Base-by-base conservation (phyloP, 2,329 filamentous ascomycete species). In the Seiridium cupressi region DNA sequence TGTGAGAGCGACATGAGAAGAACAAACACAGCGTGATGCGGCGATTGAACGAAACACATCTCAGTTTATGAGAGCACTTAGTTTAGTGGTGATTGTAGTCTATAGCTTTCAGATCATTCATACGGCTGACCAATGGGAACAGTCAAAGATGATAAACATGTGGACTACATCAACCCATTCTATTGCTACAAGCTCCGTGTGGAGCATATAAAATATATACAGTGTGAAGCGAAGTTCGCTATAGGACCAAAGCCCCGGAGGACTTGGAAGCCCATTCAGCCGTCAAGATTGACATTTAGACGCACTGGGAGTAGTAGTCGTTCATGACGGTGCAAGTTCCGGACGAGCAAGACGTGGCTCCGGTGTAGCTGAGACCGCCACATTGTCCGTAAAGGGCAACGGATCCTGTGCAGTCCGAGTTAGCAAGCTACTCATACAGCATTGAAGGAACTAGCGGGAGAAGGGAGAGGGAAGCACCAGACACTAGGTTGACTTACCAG, bases 381-480 rank as follows among this genome's bases (percentile, higher is more conserved):
- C 60, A 62, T 54, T 62, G 60, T 9, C 35, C 60, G 57, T 62
- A 62, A 32, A 62, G 47, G 13, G 56, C 51, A 46, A 57, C 59
- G 11, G 35, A 51, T 49, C 34, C 44, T 44, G 40, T 44, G 18
- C n/a, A 8, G 18, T 56, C 18, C 13, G 51, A 11, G 48, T 51
- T 51, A 51, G 48, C 11, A 9, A 4, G 18, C 32, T 8, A 31
- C 32, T 26, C 18, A 9, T 47, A 26, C 18, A 26, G 18, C 18
- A 26, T 26, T 26, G 18, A 26, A 26, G 18, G 18, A 26, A 26
- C 18, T 26, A 26, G 18, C 18, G 18, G 18, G 18, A 26, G 18
- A 26, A 26, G 18, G 18, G 18, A 26, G 18, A 26, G 18, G 18
- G 18, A 26, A 26, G 18, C 18, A 26, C 18, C 1, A 26, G 18